These are phyloP conservation scores for Domatiomyces catenatus DNA, from an alignment of 2,329 filamentous ascomycete genomes.

Conservation along the genomic window DNA sequence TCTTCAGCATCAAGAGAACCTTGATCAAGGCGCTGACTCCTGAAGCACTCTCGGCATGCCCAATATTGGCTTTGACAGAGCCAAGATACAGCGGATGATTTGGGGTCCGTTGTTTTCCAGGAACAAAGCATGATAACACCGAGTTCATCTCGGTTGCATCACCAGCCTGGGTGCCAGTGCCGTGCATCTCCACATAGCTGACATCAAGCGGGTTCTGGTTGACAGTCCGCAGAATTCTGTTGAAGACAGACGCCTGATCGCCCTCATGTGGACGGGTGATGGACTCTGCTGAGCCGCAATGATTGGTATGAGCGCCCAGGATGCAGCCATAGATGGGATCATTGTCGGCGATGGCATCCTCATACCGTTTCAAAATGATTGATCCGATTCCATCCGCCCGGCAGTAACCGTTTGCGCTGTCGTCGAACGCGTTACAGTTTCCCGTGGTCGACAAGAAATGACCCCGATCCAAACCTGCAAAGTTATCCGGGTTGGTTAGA, in stretches of 20 bases:
- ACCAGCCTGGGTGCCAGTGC: constrained; percentile 72
- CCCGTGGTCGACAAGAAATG: constrained; percentile 29
- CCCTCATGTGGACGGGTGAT: constrained; percentile 23
- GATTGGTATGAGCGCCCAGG: constrained; percentile 28
- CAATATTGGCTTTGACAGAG: constrained; percentile 49
- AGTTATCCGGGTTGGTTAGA: constrained; percentile 37
- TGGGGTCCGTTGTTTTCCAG: constrained; percentile 21
- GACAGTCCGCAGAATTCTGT: constrained; percentile 28
- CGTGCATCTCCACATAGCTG: constrained; percentile 79
- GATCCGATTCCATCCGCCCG: constrained; percentile 36
- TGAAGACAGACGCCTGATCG: constrained; percentile 20
- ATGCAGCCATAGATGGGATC: constrained; percentile 34
- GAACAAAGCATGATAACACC: constrained; percentile 49
- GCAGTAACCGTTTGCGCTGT: constrained; percentile 39
- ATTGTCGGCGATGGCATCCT: constrained; percentile 36
- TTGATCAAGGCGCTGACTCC: constrained; percentile 40
- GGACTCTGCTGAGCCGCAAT: constrained; percentile 29
- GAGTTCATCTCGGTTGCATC: constrained; percentile 71
- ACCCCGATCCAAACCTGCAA: constrained; percentile 23
- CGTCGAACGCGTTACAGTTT: constrained; percentile 36
- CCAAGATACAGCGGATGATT: constrained; percentile 44
- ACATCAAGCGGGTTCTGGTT: constrained; percentile 53
- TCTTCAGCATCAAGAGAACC: constrained; percentile 46
- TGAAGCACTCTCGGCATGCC: constrained; percentile 37
- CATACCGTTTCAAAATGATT: constrained; percentile 36